These are phyloP conservation scores for Microthlaspi erraticum DNA, from an alignment of 345 rosid species.

Conservation along the genomic window DNA sequence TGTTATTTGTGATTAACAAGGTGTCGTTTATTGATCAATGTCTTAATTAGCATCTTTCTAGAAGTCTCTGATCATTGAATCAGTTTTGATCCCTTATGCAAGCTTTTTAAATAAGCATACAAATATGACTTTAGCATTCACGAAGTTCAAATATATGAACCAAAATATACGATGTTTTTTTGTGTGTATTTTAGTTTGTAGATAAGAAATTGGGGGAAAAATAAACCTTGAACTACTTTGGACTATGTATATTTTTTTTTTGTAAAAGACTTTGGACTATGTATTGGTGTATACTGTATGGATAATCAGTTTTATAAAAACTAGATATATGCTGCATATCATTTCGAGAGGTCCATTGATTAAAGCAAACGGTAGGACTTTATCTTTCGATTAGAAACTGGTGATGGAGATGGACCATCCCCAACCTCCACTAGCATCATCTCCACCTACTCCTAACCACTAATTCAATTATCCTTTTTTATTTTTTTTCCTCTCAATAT, in stretches of 20 bases:
- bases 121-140: background rate
- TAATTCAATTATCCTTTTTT: conserved; percentile 25
- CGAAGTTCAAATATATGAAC: background rate
- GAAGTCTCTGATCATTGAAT: conserved; percentile 1
- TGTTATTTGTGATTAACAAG: conserved; percentile 21
- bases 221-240: no score
- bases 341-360: conserved; percentile 26
- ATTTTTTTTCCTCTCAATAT: background rate
- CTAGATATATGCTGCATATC: conserved; percentile 17
- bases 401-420: conserved; percentile 43
- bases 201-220: background rate
- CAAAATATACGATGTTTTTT: background rate
- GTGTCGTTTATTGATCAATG: conserved; percentile 20
- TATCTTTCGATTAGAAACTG: conserved; percentile 33
- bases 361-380: conserved; percentile 41
- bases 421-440: conserved; percentile 50
- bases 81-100: no score
- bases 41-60: conserved; percentile 27
- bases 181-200: background rate
- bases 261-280: no score
- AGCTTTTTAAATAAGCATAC: background rate
- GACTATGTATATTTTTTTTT: no score
- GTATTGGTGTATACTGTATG: no score
- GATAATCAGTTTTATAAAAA: conserved; percentile 7
- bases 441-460: conserved; percentile 83